Percentiles rank a stretch among this genome's conserved stretches.
Conservation (phyloP, 768 basidiomycete genomes). For the Podaxis rugospora region DNA sequence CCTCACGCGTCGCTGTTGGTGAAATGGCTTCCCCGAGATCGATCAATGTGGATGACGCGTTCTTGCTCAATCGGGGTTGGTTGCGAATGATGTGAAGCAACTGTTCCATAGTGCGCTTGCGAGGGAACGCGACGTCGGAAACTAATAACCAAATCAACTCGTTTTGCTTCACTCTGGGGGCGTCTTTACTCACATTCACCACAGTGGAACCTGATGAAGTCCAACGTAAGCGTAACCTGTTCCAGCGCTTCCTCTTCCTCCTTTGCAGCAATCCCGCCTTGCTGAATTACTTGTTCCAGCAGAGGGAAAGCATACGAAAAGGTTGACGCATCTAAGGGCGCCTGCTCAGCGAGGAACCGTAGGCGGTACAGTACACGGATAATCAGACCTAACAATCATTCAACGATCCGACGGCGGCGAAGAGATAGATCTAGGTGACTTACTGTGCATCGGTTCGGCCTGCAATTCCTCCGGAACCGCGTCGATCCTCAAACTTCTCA, state of each 20-base stretch:
- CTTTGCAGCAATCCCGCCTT: slow-evolving; percentile 61
- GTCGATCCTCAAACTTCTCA: slow-evolving; percentile 64
- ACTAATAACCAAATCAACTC: slow-evolving; percentile 38
- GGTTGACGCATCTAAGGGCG: slow-evolving; percentile 80
- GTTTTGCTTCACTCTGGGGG: neutral
- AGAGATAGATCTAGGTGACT: slow-evolving; percentile 17
- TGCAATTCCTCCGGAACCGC: slow-evolving; percentile 69
- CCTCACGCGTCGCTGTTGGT: slow-evolving; percentile 53
- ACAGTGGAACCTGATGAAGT: slow-evolving; percentile 66
- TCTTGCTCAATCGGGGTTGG: slow-evolving; percentile 80
- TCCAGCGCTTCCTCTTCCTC: slow-evolving; percentile 73
- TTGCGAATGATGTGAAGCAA: slow-evolving; percentile 69
- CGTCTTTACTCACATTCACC: slow-evolving; percentile 58
- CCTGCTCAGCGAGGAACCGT: slow-evolving; percentile 74
- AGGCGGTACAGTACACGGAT: slow-evolving; percentile 84
- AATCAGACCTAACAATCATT: slow-evolving; percentile 52
- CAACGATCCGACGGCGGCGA: slow-evolving; percentile 1
- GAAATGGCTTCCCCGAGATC: slow-evolving; percentile 80
- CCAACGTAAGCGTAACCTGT: slow-evolving; percentile 73
- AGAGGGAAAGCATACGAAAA: slow-evolving; percentile 81
- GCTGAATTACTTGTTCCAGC: slow-evolving; percentile 58
- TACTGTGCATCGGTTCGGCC: slow-evolving; percentile 66
- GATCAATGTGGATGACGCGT: slow-evolving; percentile 75
- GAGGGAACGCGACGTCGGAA: slow-evolving; percentile 67
- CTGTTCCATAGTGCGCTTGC: slow-evolving; percentile 59